Percentiles rank a stretch among this genome's conserved stretches.
Conservation (phyloP, 1,284 basidiomycete species). For the Cutaneotrichosporon sp. region DNA sequence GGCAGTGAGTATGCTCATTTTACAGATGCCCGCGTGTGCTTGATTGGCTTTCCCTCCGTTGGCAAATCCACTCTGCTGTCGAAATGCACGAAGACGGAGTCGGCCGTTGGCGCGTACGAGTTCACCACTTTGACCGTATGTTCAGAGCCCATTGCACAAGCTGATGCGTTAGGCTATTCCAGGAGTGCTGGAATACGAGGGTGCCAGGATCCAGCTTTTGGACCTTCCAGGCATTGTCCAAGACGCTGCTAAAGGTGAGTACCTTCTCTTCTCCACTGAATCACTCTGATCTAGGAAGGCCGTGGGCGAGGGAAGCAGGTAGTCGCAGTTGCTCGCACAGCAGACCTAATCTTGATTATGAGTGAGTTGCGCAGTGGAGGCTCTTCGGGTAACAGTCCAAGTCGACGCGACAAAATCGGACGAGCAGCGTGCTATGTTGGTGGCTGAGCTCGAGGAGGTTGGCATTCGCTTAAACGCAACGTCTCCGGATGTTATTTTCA, state of each 20-base stretch:
- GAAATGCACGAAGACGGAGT: constrained; percentile 86
- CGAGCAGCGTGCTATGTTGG: constrained; percentile 80
- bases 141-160: not conserved
- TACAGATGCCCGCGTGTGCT: constrained; percentile 76
- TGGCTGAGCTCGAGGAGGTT: constrained; percentile 91
- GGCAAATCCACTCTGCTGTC: constrained; percentile 91
- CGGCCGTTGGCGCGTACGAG: constrained; percentile 87
- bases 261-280: not conserved
- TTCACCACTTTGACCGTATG: constrained; percentile 85
- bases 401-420: constrained; percentile 94
- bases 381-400: constrained; percentile 42
- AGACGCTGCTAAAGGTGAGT: constrained; percentile 75
- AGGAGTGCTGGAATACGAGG: constrained; percentile 88
- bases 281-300: constrained; percentile 52
- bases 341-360: constrained; percentile 92
- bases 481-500: constrained; percentile 70
- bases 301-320: constrained; percentile 93
- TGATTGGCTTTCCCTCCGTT: constrained; percentile 93
- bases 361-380: constrained; percentile 57
- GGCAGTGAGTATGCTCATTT: not conserved
- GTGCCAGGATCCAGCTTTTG: constrained; percentile 85
- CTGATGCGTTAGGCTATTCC: constrained; percentile 67
- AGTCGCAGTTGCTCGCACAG: constrained; percentile 87
- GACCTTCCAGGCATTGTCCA: constrained; percentile 98
- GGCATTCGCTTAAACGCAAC: constrained; percentile 89